A percentile compares a stretch with the other conserved stretches of the same genome.
phyloP scores from a whole-genome alignment of 495 filamentous ascomycete species.

The Poronia punctata region DNA sequence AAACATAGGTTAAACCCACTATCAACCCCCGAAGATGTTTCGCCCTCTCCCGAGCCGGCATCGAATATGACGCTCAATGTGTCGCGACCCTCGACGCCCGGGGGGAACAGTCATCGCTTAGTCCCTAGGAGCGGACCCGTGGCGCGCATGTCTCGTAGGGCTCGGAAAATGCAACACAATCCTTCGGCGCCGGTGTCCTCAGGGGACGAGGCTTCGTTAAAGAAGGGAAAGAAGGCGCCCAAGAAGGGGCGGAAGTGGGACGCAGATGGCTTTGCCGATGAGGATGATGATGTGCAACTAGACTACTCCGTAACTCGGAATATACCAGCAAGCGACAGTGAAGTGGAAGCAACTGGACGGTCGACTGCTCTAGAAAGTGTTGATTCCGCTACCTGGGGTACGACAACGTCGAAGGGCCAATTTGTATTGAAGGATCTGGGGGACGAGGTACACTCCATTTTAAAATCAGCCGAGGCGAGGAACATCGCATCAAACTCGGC shows the following conservation, averaged over 20 bases:
- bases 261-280: slow-evolving; percentile 79
- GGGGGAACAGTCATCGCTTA: slow-evolving; percentile 53
- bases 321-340: slow-evolving; percentile 43
- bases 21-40: slow-evolving; percentile 28
- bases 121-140: slow-evolving; percentile 64
- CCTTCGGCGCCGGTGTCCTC: slow-evolving; percentile 67
- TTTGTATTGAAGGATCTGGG: slow-evolving; percentile 92
- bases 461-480: slow-evolving; percentile 63
- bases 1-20: slow-evolving; percentile 21
- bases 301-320: slow-evolving; percentile 71
- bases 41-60: slow-evolving; percentile 52
- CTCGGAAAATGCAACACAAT: slow-evolving; percentile 63
- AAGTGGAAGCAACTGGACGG: slow-evolving; percentile 39
- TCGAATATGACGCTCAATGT: slow-evolving; percentile 65
- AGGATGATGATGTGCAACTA: slow-evolving; percentile 70
- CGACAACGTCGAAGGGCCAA: slow-evolving; percentile 75
- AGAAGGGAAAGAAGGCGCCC: slow-evolving; percentile 50
- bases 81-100: slow-evolving; percentile 74
- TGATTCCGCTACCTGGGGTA: slow-evolving; percentile 73
- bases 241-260: slow-evolving; percentile 92
- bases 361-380: slow-evolving; percentile 59
- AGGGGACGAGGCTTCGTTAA: slow-evolving; percentile 63
- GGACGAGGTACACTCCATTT: slow-evolving; percentile 85
- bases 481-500: slow-evolving; percentile 39
- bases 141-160: slow-evolving; percentile 69